Evolutionary conservation across 495 filamentous ascomycete species (phyloP).

Genomic region (Neurospora cerealis): DNA sequence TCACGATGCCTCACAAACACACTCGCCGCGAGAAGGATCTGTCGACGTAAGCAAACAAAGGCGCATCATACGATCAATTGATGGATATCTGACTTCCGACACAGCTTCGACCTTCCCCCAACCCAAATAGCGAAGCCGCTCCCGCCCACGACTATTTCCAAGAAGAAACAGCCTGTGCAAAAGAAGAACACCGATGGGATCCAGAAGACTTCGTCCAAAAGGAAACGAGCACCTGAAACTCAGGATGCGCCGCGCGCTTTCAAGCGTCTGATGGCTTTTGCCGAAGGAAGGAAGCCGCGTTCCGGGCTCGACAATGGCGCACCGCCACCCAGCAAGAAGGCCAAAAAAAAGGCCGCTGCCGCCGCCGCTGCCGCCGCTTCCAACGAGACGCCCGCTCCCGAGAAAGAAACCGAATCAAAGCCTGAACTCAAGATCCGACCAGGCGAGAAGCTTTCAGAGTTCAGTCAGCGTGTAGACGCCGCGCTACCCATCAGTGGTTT

Average conservation of each 20-base stretch:
- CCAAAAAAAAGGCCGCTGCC: conserved; percentile 32
- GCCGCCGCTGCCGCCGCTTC: background rate
- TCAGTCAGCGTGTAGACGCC: conserved; percentile 75
- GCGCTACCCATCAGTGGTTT: conserved; percentile 64
- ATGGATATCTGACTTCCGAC: conserved; percentile 9
- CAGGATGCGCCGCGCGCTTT: conserved; percentile 86
- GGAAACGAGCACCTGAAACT: conserved; percentile 34
- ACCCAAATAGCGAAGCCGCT: conserved; percentile 58
- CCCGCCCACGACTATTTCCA: conserved; percentile 40
- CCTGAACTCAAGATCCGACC: conserved; percentile 56
- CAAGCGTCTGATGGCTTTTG: conserved; percentile 64
- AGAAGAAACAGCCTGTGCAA: conserved; percentile 18
- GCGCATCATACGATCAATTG: background rate
- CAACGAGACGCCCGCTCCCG: conserved; percentile 3
- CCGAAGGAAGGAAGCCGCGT: conserved; percentile 44
- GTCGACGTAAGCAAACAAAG: conserved; percentile 24
- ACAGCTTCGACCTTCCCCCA: conserved; percentile 67
- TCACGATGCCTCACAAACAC: conserved; percentile 77
- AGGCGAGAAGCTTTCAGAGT: conserved; percentile 73
- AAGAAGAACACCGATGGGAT: conserved; percentile 16
- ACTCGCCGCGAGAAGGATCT: conserved; percentile 48
- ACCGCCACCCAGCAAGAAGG: conserved; percentile 32
- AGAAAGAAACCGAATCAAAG: background rate
- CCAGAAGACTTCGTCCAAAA: conserved; percentile 23
- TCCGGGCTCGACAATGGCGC: conserved; percentile 62